These are phyloP conservation scores for Bruguiera parviflora DNA, from an alignment of 345 rosid genomes.

Conservation along the genomic window DNA sequence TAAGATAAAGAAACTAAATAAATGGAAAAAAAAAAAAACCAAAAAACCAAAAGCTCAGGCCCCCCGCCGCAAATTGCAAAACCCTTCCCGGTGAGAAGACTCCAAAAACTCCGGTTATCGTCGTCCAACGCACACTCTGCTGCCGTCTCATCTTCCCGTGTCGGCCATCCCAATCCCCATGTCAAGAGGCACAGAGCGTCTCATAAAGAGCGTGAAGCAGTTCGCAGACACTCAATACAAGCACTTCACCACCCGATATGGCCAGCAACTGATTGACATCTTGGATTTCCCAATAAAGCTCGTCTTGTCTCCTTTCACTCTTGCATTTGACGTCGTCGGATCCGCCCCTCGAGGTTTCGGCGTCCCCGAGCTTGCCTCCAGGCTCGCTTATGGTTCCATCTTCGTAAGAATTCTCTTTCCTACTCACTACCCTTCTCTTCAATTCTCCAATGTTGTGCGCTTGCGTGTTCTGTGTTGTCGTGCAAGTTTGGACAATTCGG, in stretches of 20 bases:
- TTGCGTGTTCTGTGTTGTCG: no score
- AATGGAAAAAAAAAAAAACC: no score
- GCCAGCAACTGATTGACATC: slow-evolving; percentile 63
- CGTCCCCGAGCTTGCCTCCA: slow-evolving; percentile 73
- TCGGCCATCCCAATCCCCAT: slow-evolving; percentile 24
- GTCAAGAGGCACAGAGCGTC: slow-evolving; percentile 61
- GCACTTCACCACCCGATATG: slow-evolving; percentile 49
- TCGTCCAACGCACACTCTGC: not conserved
- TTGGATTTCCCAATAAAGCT: slow-evolving; percentile 74
- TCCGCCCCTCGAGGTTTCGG: slow-evolving; percentile 94
- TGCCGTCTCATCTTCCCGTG: not conserved
- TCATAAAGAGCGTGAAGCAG: slow-evolving; percentile 48
- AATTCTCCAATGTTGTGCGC: not conserved
- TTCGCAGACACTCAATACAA: slow-evolving; percentile 61
- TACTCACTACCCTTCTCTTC: not conserved
- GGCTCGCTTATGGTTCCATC: slow-evolving; percentile 62
- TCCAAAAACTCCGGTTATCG: no score
- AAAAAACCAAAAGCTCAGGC: no score
- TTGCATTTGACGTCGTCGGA: slow-evolving; percentile 85
- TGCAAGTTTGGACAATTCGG: no score
- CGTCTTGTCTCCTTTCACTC: slow-evolving; percentile 74
- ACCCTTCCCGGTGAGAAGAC: no score
- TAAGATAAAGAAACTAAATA: no score
- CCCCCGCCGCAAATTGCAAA: no score
- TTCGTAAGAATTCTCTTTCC: slow-evolving; percentile 44